phyloP scores from a whole-genome alignment of 805 yeast genomes.

The Wickerhamomyces sydowiorum region DNA sequence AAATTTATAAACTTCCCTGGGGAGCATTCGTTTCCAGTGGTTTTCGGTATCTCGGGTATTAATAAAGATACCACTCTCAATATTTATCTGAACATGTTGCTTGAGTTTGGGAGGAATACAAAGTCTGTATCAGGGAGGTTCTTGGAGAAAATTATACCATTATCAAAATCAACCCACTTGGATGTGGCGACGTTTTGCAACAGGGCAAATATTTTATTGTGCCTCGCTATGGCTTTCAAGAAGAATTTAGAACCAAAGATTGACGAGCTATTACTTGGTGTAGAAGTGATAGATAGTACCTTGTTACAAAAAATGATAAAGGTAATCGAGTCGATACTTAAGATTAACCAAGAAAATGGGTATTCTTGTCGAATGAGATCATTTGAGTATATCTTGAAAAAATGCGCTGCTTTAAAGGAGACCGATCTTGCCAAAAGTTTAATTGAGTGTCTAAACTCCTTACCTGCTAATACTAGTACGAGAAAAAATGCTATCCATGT shows the following conservation, averaged over 20 bases:
- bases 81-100: constrained; percentile 13
- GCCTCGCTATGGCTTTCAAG: constrained; percentile 7
- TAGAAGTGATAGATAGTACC: constrained; percentile 3
- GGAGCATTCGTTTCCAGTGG: constrained; percentile 7
- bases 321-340: constrained; percentile 5
- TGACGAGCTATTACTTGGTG: constrained; percentile 7
- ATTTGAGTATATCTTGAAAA: neutral
- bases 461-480: constrained; percentile 2
- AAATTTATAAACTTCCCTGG: constrained; percentile 14
- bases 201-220: constrained; percentile 17
- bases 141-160: constrained; percentile 17
- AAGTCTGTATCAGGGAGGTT: constrained; percentile 9
- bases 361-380: constrained; percentile 3
- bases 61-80: constrained; percentile 10
- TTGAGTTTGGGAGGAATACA: constrained; percentile 2
- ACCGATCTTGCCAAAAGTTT: constrained; percentile 6
- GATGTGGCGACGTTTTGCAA: constrained; percentile 13
- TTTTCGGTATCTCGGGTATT: constrained; percentile 5
- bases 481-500: constrained; percentile 7
- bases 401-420: neutral
- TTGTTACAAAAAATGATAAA: constrained; percentile 5
- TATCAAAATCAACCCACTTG: constrained; percentile 9
- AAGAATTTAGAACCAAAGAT: constrained; percentile 14
- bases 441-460: constrained; percentile 1
- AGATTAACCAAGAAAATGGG: constrained; percentile 8